These are phyloP conservation scores for Penicillium frequentans DNA, from an alignment of 2,329 filamentous ascomycete species.

Conservation along the genomic window DNA sequence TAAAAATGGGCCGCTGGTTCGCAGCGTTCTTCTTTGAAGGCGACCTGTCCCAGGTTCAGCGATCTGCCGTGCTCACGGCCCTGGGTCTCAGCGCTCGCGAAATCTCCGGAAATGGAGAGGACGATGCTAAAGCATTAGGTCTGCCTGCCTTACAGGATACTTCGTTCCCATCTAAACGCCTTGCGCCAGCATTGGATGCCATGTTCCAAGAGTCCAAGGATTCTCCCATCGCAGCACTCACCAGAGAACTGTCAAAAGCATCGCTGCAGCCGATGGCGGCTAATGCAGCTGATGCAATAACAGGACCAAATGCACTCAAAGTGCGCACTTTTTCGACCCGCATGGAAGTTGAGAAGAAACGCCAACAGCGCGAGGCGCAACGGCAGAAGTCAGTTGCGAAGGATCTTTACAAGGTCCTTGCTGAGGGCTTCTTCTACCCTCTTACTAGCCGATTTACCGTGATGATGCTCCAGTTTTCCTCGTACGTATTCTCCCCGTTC, in stretches of 20 bases:
- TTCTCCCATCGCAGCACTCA: slow-evolving; percentile 66
- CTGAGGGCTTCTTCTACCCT: slow-evolving; percentile 80
- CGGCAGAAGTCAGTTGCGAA: slow-evolving; percentile 67
- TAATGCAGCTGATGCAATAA: slow-evolving; percentile 73
- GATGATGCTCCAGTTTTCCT: slow-evolving; percentile 55
- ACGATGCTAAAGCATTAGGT: slow-evolving; percentile 45
- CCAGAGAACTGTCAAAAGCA: slow-evolving; percentile 64
- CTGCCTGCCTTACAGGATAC: slow-evolving; percentile 36
- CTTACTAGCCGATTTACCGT: slow-evolving; percentile 78
- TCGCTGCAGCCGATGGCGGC: slow-evolving; percentile 83
- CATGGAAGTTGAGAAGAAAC: slow-evolving; percentile 63
- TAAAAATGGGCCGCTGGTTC: slow-evolving; percentile 79
- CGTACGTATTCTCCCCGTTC: slow-evolving; percentile 33
- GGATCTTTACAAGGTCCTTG: slow-evolving; percentile 73
- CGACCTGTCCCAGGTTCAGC: slow-evolving; percentile 84
- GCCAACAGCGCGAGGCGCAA: slow-evolving; percentile 41
- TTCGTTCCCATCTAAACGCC: slow-evolving; percentile 75
- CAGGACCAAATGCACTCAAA: slow-evolving; percentile 82
- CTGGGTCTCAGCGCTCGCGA: slow-evolving; percentile 82
- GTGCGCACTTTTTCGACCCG: slow-evolving; percentile 84
- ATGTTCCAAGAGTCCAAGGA: slow-evolving; percentile 58
- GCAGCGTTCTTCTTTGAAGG: slow-evolving; percentile 84
- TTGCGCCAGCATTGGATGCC: slow-evolving; percentile 72
- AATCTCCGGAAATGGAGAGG: slow-evolving; percentile 71
- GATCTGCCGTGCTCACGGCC: slow-evolving; percentile 76